These are phyloP conservation scores for Panicum hallii DNA, from an alignment of 202 grass and related monocot species.

Conservation along the genomic window DNA sequence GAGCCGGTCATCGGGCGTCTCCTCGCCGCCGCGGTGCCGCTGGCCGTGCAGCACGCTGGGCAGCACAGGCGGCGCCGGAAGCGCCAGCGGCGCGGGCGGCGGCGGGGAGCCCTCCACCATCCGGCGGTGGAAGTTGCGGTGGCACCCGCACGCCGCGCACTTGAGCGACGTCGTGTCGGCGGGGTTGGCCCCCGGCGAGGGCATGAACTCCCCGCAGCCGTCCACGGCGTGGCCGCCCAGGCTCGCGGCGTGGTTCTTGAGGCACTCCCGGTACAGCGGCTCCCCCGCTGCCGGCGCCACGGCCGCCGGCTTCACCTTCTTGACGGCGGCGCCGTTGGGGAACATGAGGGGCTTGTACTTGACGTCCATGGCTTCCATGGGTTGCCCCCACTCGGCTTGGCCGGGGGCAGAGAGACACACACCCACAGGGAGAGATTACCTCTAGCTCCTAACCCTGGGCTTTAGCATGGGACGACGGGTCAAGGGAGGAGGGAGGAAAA, in stretches of 20 bases:
- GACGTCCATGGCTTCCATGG: constrained; percentile 71
- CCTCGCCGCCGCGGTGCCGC: constrained; percentile 36
- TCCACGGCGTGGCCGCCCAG: constrained; percentile 85
- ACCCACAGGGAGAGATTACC: constrained; percentile 37
- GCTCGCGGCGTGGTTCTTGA: constrained; percentile 96
- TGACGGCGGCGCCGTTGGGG: constrained; percentile 76
- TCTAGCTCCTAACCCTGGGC: constrained; percentile 48
- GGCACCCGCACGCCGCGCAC: constrained; percentile 94
- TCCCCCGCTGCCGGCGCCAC: not conserved
- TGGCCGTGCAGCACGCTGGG: constrained; percentile 35
- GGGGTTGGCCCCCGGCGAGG: constrained; percentile 47
- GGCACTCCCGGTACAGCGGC: constrained; percentile 81
- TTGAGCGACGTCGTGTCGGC: constrained; percentile 72
- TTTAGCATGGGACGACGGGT: constrained; percentile 50
- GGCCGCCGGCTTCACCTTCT: constrained; percentile 50
- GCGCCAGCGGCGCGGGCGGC: constrained; percentile 35
- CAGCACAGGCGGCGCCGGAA: constrained; percentile 24
- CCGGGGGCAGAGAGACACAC: constrained; percentile 1
- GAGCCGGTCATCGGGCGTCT: constrained; percentile 50
- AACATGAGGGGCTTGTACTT: constrained; percentile 66
- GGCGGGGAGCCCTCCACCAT: constrained; percentile 38
- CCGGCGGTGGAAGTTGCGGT: constrained; percentile 98
- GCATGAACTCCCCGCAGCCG: constrained; percentile 97
- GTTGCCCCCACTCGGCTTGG: constrained; percentile 38
- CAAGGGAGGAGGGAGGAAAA: constrained; percentile 42